phyloP scores from a whole-genome alignment of 1,139 yeast species.

The Sugiyamaella japonica region DNA sequence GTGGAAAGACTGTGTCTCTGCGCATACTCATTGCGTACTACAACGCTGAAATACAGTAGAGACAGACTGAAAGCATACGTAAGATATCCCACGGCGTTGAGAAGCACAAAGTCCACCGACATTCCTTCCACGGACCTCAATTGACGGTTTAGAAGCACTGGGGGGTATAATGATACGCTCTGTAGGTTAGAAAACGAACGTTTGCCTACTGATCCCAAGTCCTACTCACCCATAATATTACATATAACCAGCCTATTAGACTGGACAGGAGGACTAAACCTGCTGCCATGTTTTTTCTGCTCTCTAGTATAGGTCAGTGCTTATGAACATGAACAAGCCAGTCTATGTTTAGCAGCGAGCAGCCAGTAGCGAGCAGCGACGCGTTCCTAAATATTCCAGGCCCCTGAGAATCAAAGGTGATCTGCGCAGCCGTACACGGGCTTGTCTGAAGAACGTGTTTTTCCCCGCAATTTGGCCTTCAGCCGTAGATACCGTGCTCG shows the following conservation, averaged over 20 bases:
- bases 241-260: conserved; percentile 37
- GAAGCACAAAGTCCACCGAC: conserved; percentile 46
- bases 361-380: no score
- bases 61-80: conserved; percentile 45
- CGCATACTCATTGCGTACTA: conserved; percentile 45
- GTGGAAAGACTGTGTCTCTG: conserved; percentile 33
- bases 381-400: no score
- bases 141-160: conserved; percentile 42
- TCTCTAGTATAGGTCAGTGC: no score
- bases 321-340: no score
- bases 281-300: background rate
- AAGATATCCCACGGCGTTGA: conserved; percentile 48
- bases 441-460: no score
- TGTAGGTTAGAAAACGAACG: conserved; percentile 22
- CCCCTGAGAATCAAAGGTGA: no score
- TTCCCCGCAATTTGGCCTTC: no score
- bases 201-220: background rate
- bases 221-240: conserved; percentile 34
- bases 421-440: no score
- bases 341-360: no score
- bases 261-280: conserved; percentile 26
- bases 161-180: conserved; percentile 51
- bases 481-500: no score
- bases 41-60: conserved; percentile 42
- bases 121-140: conserved; percentile 48